Evolutionary conservation across 805 yeast genomes (phyloP).

Genomic region (Cyberlindnera xishuangbannaensis): DNA sequence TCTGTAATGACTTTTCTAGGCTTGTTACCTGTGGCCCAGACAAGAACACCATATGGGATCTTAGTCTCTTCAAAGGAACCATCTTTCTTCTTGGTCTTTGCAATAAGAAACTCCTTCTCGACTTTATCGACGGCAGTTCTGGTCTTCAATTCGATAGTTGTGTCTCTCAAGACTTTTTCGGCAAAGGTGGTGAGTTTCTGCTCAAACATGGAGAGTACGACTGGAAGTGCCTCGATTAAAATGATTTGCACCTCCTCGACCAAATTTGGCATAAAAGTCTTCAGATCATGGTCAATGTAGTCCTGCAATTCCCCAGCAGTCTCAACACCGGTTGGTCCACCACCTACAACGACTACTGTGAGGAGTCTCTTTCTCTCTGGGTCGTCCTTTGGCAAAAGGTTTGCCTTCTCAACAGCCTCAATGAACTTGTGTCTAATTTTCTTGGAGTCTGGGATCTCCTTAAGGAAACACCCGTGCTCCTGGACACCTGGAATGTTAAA

Average conservation of each 20-base stretch:
- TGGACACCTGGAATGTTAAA: constrained; percentile 90
- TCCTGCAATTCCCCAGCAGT: constrained; percentile 95
- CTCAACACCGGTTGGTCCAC: constrained; percentile 98
- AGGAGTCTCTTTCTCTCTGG: constrained; percentile 81
- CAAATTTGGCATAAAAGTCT: constrained; percentile 82
- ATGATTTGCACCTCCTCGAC: constrained; percentile 80
- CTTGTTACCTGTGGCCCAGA: constrained; percentile 97
- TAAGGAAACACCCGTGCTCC: constrained; percentile 79
- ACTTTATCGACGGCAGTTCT: constrained; percentile 89
- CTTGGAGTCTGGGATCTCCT: constrained; percentile 84
- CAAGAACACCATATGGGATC: constrained; percentile 86
- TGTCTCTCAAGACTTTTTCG: constrained; percentile 35
- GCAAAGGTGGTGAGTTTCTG: constrained; percentile 38
- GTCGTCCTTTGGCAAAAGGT: constrained; percentile 69
- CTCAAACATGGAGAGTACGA: constrained; percentile 58
- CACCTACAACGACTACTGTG: constrained; percentile 89
- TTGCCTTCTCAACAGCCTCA: constrained; percentile 86
- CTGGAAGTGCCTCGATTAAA: constrained; percentile 86
- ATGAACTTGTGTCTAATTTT: constrained; percentile 75
- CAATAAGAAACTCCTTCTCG: constrained; percentile 63
- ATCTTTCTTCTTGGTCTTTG: constrained; percentile 64
- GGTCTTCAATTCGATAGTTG: constrained; percentile 68
- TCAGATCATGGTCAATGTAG: constrained; percentile 85
- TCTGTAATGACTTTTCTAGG: constrained; percentile 69
- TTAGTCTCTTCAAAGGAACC: constrained; percentile 53